A percentile compares a stretch with the other conserved stretches of the same genome.
These are phyloP conservation scores for Cubamyces lactineus DNA, from an alignment of 768 basidiomycete genomes.

Conservation along the genomic window DNA sequence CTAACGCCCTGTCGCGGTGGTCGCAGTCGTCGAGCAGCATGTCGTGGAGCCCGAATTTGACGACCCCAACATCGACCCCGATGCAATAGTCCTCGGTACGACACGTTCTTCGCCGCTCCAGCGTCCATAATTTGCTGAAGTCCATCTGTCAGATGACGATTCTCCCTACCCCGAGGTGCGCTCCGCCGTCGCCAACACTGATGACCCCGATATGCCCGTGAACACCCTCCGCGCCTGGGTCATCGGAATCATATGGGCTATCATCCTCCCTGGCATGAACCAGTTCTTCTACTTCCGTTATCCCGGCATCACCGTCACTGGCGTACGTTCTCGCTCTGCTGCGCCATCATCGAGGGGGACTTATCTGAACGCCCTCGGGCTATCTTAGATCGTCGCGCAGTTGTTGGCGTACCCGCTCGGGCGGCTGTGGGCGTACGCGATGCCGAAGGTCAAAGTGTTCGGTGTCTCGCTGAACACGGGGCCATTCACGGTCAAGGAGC, in stretches of 20 bases:
- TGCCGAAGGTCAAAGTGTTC: slow-evolving; percentile 56
- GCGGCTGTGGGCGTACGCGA: slow-evolving; percentile 54
- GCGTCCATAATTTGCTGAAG: not conserved
- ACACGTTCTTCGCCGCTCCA: not conserved
- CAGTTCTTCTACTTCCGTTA: slow-evolving; percentile 79
- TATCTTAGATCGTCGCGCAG: slow-evolving; percentile 58
- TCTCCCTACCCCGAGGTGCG: slow-evolving; percentile 59
- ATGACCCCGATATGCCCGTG: slow-evolving; percentile 46
- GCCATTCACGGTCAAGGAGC: slow-evolving; percentile 76
- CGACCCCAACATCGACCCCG: slow-evolving; percentile 41
- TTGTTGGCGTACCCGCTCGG: slow-evolving; percentile 70
- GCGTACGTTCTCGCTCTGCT: slow-evolving; percentile 24
- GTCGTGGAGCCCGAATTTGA: slow-evolving; percentile 30
- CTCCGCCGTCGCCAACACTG: slow-evolving; percentile 52
- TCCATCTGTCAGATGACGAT: slow-evolving; percentile 41
- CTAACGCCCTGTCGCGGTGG: not conserved
- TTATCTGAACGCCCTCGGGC: not conserved
- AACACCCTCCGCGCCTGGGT: slow-evolving; percentile 43
- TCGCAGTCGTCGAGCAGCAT: not conserved
- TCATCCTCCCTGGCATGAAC: slow-evolving; percentile 75
- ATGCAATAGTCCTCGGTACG: slow-evolving; percentile 30
- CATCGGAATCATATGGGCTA: slow-evolving; percentile 49
- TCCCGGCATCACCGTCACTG: slow-evolving; percentile 45
- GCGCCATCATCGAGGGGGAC: not conserved
- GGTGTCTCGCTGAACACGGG: slow-evolving; percentile 64